A percentile compares a stretch with the other conserved stretches of the same genome.
Conservation (phyloP, 2,329 filamentous ascomycete species). For the Kalmusia sp. region DNA sequence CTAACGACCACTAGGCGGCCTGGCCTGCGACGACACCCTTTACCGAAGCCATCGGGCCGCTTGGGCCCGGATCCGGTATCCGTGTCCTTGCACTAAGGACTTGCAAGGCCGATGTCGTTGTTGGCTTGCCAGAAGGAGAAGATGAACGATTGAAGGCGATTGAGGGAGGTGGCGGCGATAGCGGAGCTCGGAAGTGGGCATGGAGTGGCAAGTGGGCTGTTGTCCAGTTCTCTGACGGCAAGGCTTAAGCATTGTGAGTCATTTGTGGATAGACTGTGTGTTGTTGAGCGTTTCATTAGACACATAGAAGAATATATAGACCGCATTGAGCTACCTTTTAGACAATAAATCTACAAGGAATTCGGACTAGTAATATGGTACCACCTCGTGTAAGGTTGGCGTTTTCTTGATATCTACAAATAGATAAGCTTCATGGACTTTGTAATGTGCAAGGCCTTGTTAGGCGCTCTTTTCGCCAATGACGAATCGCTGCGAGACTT, state of each 20-base stretch:
- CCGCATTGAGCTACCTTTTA: too few species aligned
- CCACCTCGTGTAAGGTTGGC: too few species aligned
- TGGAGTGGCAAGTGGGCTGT: conserved; percentile 98
- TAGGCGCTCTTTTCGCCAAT: too few species aligned
- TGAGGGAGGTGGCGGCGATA: conserved; percentile 75
- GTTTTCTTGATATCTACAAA: too few species aligned
- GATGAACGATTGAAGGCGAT: conserved; percentile 79
- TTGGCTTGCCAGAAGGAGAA: conserved; percentile 80
- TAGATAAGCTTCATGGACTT: too few species aligned
- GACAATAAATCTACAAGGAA: too few species aligned
- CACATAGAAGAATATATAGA: too few species aligned
- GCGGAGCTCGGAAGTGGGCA: conserved; percentile 80
- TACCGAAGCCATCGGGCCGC: conserved; percentile 79
- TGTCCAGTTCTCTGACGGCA: conserved; percentile 81
- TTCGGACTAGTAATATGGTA: too few species aligned
- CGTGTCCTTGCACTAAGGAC: conserved; percentile 88
- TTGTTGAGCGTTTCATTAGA: too few species aligned
- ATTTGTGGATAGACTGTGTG: too few species aligned
- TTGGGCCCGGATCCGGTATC: conserved; percentile 81
- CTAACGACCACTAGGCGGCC: conserved; percentile 59
- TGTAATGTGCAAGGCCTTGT: too few species aligned
- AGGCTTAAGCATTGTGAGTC: conserved; percentile 51
- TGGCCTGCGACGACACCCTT: conserved; percentile 94
- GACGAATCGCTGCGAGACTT: too few species aligned
- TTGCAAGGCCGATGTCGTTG: conserved; percentile 95